Conservation (phyloP, 306 rosid genomes). For the Casuarina cunninghamiana region DNA sequence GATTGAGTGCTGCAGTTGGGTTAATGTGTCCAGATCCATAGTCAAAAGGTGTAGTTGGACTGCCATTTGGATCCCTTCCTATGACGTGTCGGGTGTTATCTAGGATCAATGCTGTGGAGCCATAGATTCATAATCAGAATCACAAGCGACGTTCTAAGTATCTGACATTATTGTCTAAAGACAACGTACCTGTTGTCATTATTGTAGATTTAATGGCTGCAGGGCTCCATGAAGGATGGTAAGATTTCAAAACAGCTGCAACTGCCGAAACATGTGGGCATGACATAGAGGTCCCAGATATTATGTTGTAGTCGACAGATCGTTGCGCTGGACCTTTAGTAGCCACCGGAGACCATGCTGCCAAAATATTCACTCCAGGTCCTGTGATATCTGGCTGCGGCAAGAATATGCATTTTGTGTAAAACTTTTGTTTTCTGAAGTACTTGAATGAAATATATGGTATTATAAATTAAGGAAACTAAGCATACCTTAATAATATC, state of each 20-base stretch:
- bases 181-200: slow-evolving; percentile 53
- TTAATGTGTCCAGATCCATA: too few relatives aligned
- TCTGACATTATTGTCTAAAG: not conserved
- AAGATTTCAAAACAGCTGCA: slow-evolving; percentile 54
- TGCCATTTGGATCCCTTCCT: too few relatives aligned
- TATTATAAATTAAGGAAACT: not conserved
- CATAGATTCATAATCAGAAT: slow-evolving; percentile 4
- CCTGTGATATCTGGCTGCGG: slow-evolving; percentile 68
- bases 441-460: not conserved
- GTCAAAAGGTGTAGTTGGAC: too few relatives aligned
- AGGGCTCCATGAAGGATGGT: slow-evolving; percentile 59
- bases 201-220: slow-evolving; percentile 69
- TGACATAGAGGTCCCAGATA: slow-evolving; percentile 74
- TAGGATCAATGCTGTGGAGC: slow-evolving; percentile 48
- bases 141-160: not conserved
- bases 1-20: slow-evolving; percentile 55
- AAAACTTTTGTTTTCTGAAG: slow-evolving; percentile 8
- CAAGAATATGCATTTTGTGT: slow-evolving; percentile 10
- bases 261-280: slow-evolving; percentile 64
- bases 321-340: slow-evolving; percentile 41
- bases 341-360: slow-evolving; percentile 71
- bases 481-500: slow-evolving; percentile 62
- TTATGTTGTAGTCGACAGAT: slow-evolving; percentile 56
- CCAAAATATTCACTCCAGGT: slow-evolving; percentile 68
- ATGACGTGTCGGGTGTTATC: too few relatives aligned